A percentile compares a stretch with the other conserved stretches of the same genome.
These are phyloP conservation scores for Candida tammaniensis DNA, from an alignment of 805 yeast genomes.

Conservation along the genomic window DNA sequence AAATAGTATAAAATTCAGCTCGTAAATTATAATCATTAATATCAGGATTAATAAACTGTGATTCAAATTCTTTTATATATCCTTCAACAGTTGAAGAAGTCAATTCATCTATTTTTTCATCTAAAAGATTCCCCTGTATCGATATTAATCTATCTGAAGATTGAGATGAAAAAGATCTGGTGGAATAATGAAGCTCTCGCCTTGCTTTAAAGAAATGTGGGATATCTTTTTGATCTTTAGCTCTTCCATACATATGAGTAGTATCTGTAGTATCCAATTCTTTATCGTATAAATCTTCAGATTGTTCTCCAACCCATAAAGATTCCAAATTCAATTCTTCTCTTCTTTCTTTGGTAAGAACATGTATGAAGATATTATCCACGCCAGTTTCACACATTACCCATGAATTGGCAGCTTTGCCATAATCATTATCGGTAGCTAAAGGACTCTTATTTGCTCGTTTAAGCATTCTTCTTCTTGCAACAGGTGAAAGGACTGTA, in stretches of 20 bases:
- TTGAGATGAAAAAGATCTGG: background rate
- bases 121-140: slow-evolving; percentile 2
- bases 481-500: slow-evolving; percentile 43
- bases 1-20: slow-evolving; percentile 20
- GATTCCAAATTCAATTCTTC: slow-evolving; percentile 66
- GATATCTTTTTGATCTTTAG: slow-evolving; percentile 1
- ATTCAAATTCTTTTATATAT: slow-evolving; percentile 13
- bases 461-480: slow-evolving; percentile 41
- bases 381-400: slow-evolving; percentile 59
- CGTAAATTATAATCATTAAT: slow-evolving; percentile 20
- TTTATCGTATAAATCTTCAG: slow-evolving; percentile 1
- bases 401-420: slow-evolving; percentile 71
- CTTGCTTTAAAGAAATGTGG: slow-evolving; percentile 11
- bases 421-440: slow-evolving; percentile 55
- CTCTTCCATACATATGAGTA: background rate
- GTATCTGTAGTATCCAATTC: slow-evolving; percentile 4
- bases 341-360: slow-evolving; percentile 71
- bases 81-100: background rate
- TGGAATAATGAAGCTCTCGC: slow-evolving; percentile 23
- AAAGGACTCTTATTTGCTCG: slow-evolving; percentile 54
- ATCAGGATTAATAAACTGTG: slow-evolving; percentile 7
- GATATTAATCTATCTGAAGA: background rate
- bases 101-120: background rate
- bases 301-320: slow-evolving; percentile 44
- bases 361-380: slow-evolving; percentile 66